Conservation (phyloP, 345 rosid genomes). For the Dovyalis caffra region DNA sequence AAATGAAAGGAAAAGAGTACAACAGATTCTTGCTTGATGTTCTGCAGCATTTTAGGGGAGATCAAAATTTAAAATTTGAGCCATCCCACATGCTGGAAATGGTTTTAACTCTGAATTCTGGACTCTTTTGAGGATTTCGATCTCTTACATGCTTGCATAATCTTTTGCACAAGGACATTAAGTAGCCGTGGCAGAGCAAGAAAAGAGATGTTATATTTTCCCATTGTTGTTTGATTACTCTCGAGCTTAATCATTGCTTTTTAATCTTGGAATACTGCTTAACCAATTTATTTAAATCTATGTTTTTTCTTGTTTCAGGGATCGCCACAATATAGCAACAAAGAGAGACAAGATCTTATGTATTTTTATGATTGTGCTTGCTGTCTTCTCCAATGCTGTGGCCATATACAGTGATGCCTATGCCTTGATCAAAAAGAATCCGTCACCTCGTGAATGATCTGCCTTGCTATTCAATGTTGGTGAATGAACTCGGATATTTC, state of each 20-base stretch:
- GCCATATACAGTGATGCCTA: conserved; percentile 83
- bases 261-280: background rate
- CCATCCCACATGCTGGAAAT: background rate
- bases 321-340: conserved; percentile 70
- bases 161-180: background rate
- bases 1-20: background rate
- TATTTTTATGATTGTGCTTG: conserved; percentile 68
- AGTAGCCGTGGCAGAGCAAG: background rate
- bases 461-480: background rate
- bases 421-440: conserved; percentile 48
- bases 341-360: conserved; percentile 60
- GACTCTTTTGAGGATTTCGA: background rate
- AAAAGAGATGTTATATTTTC: background rate
- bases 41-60: background rate
- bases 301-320: conserved; percentile 43
- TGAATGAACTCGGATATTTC: background rate
- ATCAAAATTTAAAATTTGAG: background rate
- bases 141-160: background rate
- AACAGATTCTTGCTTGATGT: background rate
- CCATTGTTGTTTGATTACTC: background rate
- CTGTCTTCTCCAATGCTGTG: conserved; percentile 64
- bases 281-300: background rate
- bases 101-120: background rate
- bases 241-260: background rate
- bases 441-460: conserved; percentile 28